Evolutionary conservation across 441 rosid genomes (phyloP), one percentile per base, ranked within the genome.

Genomic region (Pelargonium cotyledonis): DNA sequence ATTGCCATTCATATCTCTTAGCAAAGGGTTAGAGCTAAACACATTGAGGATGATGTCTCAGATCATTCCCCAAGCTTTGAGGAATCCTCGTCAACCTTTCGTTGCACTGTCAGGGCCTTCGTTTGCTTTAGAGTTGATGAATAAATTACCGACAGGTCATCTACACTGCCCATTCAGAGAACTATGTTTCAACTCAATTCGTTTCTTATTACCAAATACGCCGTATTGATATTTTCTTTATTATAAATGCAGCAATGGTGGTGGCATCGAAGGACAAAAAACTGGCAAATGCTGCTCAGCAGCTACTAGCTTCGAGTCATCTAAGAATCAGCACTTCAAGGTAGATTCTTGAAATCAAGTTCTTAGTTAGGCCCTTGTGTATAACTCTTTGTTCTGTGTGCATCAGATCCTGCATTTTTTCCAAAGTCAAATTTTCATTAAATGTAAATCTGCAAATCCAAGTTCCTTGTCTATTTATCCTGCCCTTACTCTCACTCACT

Each of bases 1-100:
- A 73, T 77, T 92, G 82, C 98, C 98, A 10, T 89, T 92, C 79
- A 85, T 92, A 82, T 92, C 98, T 31, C 90, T 92, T 61, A 92
- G 98, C 80, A 92, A 92, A 80, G 98, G 95, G 26, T 79, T 90
- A 51, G 96, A 92, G 86, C 96, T 90, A 16, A 87, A 86, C 75
- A 89, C 98, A 41, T 80, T 89, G 76, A 87, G 95, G 79, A 89
- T 83, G 92, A 90, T 92, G 98, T 90, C 98, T 76, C 96, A 92
- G 82, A 87, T 92, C 9, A 92, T 92, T 73, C 95, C 96, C 51
- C 80, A 72, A 65, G 81, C 95, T 43, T 67, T 92, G 61, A 82
- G 77, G 82, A 88, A 87, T 77, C 88, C 93, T 53, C 83, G 89
- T 29, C 98, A 90, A 70, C 96, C 98, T 74, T 92, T 90, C 72